Base-by-base conservation (phyloP, 352 stramenopile species). In the Globisporangium lucens region DNA sequence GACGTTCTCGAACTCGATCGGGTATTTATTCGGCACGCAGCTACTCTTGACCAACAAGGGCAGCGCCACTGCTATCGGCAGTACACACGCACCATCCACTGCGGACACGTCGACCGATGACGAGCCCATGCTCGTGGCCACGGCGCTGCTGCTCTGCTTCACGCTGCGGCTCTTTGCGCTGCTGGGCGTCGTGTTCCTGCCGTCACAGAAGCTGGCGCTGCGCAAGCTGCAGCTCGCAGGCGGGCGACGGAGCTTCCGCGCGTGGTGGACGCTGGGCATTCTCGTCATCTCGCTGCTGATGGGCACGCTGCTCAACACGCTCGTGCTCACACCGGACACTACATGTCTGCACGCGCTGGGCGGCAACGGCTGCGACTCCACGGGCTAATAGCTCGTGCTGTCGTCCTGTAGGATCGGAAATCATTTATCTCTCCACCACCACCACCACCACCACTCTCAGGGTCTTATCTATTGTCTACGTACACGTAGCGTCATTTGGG, bases 71-170 rank as follows among this genome's bases (percentile, higher is more conserved):
- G 13, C 24, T n/a, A 38, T 7, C 10, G 15, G 43, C 43, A 51
- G 43, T 24, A 51, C 43, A 51, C 43, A 51, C 38, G 4, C 33
- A 20, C 38, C 38, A 15, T 43, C 41, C 2, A 2, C 55, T 5
- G 57, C 38, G 10, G n/a, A 60, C 20, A 62, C 56, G 29, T n/a
- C 64, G 47, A 36, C 33, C 4, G 36, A 52, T 24, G 65, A 70
- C 58, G 72, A 74, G 46, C 61, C 61, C 55, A 74, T 70, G 61
- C 75, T 76, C 29, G 73, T 75, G n/a, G 75, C 75, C 9, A 66
- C 69, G 17, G 73, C 73, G 22, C 65, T 76, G 8, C 56, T 73
- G 13, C 65, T 75, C 27, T 75, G 71, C 36, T 72, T 68, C 33
- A 73, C 52, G 33, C 66, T 73, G 30, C 73, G 63, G 8, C 57